Percentiles rank a stretch among this genome's conserved stretches.
These are phyloP conservation scores for Crassisporium funariophilum DNA, from an alignment of 768 basidiomycete species.

Conservation along the genomic window DNA sequence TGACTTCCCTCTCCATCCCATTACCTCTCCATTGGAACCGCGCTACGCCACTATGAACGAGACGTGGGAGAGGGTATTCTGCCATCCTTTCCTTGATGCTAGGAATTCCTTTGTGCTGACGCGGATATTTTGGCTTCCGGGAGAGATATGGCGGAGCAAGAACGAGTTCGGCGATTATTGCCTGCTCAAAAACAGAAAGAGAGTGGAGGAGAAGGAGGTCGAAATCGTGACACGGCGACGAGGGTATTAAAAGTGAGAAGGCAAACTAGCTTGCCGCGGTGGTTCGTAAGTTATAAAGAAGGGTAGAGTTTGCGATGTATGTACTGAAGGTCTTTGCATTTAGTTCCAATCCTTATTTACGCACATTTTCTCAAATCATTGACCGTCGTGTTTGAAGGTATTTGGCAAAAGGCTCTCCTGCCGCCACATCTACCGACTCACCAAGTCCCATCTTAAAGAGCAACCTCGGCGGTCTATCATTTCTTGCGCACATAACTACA, in stretches of 20 bases:
- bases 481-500: too few relatives aligned
- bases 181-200: constrained; percentile 66
- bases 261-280: too few relatives aligned
- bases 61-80: constrained; percentile 82
- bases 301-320: too few relatives aligned
- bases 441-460: too few relatives aligned
- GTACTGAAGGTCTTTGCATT: too few relatives aligned
- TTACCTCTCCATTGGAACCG: constrained; percentile 64
- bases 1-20: constrained; percentile 76
- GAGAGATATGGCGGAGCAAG: constrained; percentile 60
- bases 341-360: too few relatives aligned
- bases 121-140: constrained; percentile 81
- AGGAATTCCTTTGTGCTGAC: constrained; percentile 71
- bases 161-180: constrained; percentile 93
- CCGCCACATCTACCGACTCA: too few relatives aligned
- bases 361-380: too few relatives aligned
- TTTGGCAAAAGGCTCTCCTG: too few relatives aligned
- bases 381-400: too few relatives aligned
- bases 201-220: constrained; percentile 38
- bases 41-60: constrained; percentile 68
- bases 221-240: constrained; percentile 17
- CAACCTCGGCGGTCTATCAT: neutral
- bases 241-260: neutral
- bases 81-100: constrained; percentile 83
- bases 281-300: too few relatives aligned